These are phyloP conservation scores for Hypomontagnella submonticulosa DNA, from an alignment of 495 filamentous ascomycete species.

Conservation along the genomic window DNA sequence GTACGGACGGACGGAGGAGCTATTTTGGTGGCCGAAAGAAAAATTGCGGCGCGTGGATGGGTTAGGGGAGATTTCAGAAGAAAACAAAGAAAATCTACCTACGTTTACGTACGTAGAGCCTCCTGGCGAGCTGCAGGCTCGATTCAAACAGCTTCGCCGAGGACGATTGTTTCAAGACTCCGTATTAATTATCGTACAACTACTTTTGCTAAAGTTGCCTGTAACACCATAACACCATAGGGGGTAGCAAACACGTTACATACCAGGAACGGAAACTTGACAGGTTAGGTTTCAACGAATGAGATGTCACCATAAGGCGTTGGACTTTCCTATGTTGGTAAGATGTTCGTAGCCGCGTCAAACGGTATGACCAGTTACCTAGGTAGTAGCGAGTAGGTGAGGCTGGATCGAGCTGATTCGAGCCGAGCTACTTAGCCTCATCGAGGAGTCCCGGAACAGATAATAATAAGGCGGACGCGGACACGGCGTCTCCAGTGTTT, in stretches of 20 bases:
- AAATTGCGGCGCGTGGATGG: slow-evolving; percentile 7
- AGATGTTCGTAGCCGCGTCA: slow-evolving; percentile 22
- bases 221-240: slow-evolving; percentile 23
- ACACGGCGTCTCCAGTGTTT: slow-evolving; percentile 20
- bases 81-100: neutral
- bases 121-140: slow-evolving; percentile 38
- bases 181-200: slow-evolving; percentile 23
- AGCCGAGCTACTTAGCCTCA: slow-evolving; percentile 20
- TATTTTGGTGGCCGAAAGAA: neutral
- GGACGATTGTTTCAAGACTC: slow-evolving; percentile 34
- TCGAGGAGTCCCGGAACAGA: slow-evolving; percentile 16
- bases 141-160: slow-evolving; percentile 21
- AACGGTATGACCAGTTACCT: slow-evolving; percentile 8
- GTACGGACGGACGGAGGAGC: neutral
- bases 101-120: neutral
- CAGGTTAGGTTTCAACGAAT: slow-evolving; percentile 35
- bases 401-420: slow-evolving; percentile 10
- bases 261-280: slow-evolving; percentile 37
- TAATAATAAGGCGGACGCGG: slow-evolving; percentile 10
- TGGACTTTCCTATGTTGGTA: slow-evolving; percentile 39
- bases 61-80: slow-evolving; percentile 31
- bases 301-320: slow-evolving; percentile 19
- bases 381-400: slow-evolving; percentile 10
- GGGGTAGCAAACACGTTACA: slow-evolving; percentile 43
- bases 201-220: slow-evolving; percentile 18